Evolutionary conservation across 768 basidiomycete species (phyloP), one percentile per base, ranked within the genome.

Genomic region (Lactifluus rugatus): DNA sequence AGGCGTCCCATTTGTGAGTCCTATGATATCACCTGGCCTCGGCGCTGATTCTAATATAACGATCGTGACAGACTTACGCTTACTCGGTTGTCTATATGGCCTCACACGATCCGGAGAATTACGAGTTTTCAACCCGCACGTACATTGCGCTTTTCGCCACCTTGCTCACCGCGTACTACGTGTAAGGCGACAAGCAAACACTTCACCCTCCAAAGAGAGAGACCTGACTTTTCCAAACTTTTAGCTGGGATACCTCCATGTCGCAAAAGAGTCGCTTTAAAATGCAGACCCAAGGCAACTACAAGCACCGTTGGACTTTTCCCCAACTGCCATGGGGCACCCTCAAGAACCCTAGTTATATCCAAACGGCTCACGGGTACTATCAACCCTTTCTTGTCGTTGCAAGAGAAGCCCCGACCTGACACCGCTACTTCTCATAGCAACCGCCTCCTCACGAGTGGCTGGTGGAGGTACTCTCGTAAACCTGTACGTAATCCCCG

Each of bases 51-150:
- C 58, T 60, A 39, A 54, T 25, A 34, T 54, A 59, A 23, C n/a
- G 16, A 26, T 49, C 9, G 36, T 67, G 26, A 34, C 58, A 89
- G 87, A 93, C 94, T 45, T 99, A 99, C 69, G 89, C 90, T 63
- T 99, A 97, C 78, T 94, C 95, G 11, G 88, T 94, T 52, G 85
- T 99, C 52, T 97, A 93, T 77, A 97, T 99, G 90, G 87, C 90
- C n/a, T 86, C 90, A 4, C 88, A 92, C 70, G 84, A 96, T 59
- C 90, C 94, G 2, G 80, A 83, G 17, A 81, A 80, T 60, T 98
- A 98, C 75, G 81, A 76, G 39, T 97, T 93, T 78, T 85, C 91
- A 5, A 89, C 86, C 5, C 76, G 77, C 21, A 80, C 78, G 9
- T 87, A 92, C 60, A 74, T 91, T 56, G 65, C 82, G 51, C 77